Evolutionary conservation across 2,329 filamentous ascomycete species (phyloP).

Genomic region (Beauveria rudraprayagi): DNA sequence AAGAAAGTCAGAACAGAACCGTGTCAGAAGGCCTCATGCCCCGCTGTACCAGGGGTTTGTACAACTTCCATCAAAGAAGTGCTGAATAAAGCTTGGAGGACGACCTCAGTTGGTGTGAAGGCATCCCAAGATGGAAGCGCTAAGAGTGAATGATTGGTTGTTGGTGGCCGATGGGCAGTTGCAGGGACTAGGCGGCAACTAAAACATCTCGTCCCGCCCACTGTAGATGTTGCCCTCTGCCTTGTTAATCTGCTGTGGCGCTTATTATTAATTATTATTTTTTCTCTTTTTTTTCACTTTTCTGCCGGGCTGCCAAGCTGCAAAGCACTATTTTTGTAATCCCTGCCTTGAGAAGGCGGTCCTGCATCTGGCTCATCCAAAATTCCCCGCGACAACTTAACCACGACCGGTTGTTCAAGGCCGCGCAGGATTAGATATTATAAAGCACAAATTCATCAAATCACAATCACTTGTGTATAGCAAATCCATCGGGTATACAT

Average conservation of each 20-base stretch:
- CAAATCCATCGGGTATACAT: too few species aligned
- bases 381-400: neutral
- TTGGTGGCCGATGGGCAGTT: neutral
- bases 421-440: too few species aligned
- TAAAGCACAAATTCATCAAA: too few species aligned
- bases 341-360: neutral
- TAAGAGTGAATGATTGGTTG: slow-evolving; percentile 6
- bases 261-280: neutral
- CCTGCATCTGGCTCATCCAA: neutral
- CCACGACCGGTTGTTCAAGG: too few species aligned
- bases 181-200: slow-evolving; percentile 7
- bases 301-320: neutral
- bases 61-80: neutral
- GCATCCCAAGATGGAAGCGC: slow-evolving; percentile 10
- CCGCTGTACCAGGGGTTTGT: neutral
- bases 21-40: neutral
- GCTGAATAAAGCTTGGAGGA: neutral
- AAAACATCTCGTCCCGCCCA: neutral
- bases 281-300: neutral
- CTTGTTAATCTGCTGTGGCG: neutral
- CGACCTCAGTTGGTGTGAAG: neutral
- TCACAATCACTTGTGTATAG: too few species aligned
- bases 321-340: neutral
- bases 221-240: neutral
- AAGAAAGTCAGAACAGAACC: neutral